Evolutionary conservation across 2,329 filamentous ascomycete species (phyloP).

Genomic region (Neodidymelliopsis sp.): DNA sequence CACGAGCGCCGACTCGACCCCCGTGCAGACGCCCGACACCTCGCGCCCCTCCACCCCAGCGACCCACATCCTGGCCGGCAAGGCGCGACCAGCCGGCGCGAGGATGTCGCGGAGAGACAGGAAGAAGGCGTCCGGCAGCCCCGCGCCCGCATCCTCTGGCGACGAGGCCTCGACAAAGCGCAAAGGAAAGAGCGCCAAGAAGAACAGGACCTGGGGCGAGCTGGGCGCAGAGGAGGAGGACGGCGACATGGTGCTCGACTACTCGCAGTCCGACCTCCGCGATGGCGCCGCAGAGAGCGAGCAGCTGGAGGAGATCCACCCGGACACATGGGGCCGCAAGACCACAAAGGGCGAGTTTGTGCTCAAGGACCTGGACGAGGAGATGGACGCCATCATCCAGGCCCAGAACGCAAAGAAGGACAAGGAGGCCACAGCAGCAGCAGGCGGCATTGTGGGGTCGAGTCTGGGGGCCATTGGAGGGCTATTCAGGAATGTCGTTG

Average conservation of each 20-base stretch:
- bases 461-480: conserved; percentile 84
- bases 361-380: conserved; percentile 89
- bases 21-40: conserved; percentile 73
- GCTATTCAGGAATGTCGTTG: conserved; percentile 92
- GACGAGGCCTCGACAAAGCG: conserved; percentile 73
- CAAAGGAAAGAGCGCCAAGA: conserved; percentile 74
- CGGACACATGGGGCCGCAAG: conserved; percentile 82
- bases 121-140: conserved; percentile 65
- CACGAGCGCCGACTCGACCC: conserved; percentile 72
- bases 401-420: conserved; percentile 70
- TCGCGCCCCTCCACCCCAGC: conserved; percentile 82
- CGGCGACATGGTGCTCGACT: conserved; percentile 82
- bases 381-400: conserved; percentile 88
- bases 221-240: conserved; percentile 89
- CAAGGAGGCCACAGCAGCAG: conserved; percentile 30
- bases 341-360: conserved; percentile 92
- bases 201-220: conserved; percentile 89
- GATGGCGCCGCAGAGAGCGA: conserved; percentile 60
- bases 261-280: conserved; percentile 72
- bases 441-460: conserved; percentile 74
- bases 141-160: conserved; percentile 76
- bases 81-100: conserved; percentile 71
- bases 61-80: conserved; percentile 74
- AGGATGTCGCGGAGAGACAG: conserved; percentile 84
- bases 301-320: conserved; percentile 76